These are phyloP conservation scores for Emmonsia crescens DNA, from an alignment of 2,329 filamentous ascomycete species.

Conservation along the genomic window DNA sequence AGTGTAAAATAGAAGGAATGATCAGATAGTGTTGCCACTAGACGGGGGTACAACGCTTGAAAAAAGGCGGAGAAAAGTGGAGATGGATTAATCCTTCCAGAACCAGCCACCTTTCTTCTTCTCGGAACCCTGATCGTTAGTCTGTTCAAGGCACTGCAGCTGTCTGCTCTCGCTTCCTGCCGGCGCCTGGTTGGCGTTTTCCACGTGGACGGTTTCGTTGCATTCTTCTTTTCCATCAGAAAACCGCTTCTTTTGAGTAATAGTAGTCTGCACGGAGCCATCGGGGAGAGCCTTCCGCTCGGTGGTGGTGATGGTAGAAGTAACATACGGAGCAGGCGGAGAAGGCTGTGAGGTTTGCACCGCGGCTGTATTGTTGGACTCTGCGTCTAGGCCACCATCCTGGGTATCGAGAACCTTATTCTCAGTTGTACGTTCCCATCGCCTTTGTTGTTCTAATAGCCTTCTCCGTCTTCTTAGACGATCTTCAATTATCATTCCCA, in stretches of 20 bases:
- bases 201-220: conserved; percentile 35
- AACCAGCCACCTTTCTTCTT: conserved; percentile 25
- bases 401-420: background rate
- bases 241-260: conserved; percentile 48
- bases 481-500: conserved; percentile 27
- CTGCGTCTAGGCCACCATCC: background rate
- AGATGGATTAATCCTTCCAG: conserved; percentile 23
- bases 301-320: conserved; percentile 49
- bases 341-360: background rate
- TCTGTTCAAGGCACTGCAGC: background rate
- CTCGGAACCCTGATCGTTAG: background rate
- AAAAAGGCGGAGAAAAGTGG: background rate
- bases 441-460: conserved; percentile 11
- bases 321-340: conserved; percentile 20
- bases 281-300: conserved; percentile 45
- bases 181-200: background rate
- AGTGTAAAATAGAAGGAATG: background rate
- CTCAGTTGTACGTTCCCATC: conserved; percentile 11
- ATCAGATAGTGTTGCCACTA: background rate
- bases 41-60: background rate
- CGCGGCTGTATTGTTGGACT: background rate
- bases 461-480: conserved; percentile 17
- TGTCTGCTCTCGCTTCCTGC: background rate
- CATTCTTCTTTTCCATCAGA: conserved; percentile 50
- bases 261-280: conserved; percentile 48